Base-by-base conservation (phyloP, 23 red algal species). In the Porphyridium purpureum region DNA sequence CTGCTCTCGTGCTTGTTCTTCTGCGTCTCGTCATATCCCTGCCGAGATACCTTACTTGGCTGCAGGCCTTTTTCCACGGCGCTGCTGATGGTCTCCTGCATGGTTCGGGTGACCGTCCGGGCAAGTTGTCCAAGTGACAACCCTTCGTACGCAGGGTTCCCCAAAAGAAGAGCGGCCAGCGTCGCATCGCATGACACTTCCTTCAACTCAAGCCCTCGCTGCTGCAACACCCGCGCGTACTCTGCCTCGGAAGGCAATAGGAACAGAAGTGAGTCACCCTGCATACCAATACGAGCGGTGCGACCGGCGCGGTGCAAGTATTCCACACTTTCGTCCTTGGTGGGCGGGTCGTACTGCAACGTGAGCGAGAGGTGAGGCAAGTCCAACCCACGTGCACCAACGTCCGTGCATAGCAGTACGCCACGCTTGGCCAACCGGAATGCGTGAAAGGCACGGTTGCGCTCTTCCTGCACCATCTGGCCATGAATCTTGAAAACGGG, bases 291-390 rank as follows among this genome's bases (percentile, higher is more conserved):
- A 40, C 90, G 67, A 9, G 72, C 73, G 17, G 80, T 86, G 54
- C 90, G 69, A 21, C 90, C 90, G 24, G 70, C 81, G 5, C 90
- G 67, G 59, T 98, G 90, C 41, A 84, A 46, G 56, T 98, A 98
- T 32, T 93, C 84, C 14, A 74, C 30, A 35, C 75, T 54, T 36
- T 80, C 84, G 21, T 55, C 64, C 3, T 15, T 5, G 31, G 74
- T 84, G 0, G 90, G 90, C 33, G 80, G 81, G 59, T 98, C 90
- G 40, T 72, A 81, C 55, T 98, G 90, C 21, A 98, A 44, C 24
- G 74, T 57, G 53, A 85, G 80, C 22, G 69, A 57, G 5, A 98
- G 49, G 23, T 61, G 57, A 7, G 54, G 67, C n/a, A 98, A 49
- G 51, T 98, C 90, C 35, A 98, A 74, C 26, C 90, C 90, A 35